These are phyloP conservation scores for Schizochytrium sp. DNA, from an alignment of 108 stramenopile genomes.

Conservation along the genomic window DNA sequence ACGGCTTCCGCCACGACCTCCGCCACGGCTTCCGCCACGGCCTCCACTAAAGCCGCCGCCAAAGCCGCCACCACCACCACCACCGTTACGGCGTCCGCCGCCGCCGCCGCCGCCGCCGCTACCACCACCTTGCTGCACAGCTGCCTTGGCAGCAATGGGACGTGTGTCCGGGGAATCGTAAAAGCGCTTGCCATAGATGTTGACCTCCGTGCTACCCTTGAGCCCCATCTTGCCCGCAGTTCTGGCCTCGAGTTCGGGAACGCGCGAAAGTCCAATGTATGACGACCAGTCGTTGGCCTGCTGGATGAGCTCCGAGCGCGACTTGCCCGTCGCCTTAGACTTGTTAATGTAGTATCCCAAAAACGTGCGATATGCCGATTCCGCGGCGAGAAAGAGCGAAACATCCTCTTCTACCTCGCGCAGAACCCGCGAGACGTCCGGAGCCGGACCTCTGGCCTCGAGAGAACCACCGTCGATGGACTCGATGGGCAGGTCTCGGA, in stretches of 20 bases:
- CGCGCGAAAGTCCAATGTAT: conserved; percentile 45
- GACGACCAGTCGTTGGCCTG: conserved; percentile 47
- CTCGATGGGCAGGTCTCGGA: not conserved
- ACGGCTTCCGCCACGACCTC: not conserved
- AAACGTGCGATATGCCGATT: conserved; percentile 57
- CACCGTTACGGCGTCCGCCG: not conserved
- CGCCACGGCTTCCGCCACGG: not conserved
- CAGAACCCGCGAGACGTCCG: not conserved
- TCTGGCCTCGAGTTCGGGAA: conserved; percentile 59
- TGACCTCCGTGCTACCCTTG: conserved; percentile 56
- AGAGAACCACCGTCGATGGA: not conserved
- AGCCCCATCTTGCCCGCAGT: conserved; percentile 80
- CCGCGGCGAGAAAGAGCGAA: conserved; percentile 24
- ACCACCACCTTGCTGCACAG: not conserved
- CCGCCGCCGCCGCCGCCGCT: conserved; percentile 4
- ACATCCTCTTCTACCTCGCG: not conserved
- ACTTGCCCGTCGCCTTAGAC: conserved; percentile 40
- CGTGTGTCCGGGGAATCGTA: conserved; percentile 27
- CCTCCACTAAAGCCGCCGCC: not conserved
- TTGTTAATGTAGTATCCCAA: conserved; percentile 76
- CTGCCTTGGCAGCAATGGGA: not conserved
- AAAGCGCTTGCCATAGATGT: conserved; percentile 32
- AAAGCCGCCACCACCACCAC: not conserved
- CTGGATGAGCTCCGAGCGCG: conserved; percentile 38
- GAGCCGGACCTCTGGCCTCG: not conserved